Evolutionary conservation across 1,139 yeast species (phyloP).

Genomic region (Eremothecium coryli): DNA sequence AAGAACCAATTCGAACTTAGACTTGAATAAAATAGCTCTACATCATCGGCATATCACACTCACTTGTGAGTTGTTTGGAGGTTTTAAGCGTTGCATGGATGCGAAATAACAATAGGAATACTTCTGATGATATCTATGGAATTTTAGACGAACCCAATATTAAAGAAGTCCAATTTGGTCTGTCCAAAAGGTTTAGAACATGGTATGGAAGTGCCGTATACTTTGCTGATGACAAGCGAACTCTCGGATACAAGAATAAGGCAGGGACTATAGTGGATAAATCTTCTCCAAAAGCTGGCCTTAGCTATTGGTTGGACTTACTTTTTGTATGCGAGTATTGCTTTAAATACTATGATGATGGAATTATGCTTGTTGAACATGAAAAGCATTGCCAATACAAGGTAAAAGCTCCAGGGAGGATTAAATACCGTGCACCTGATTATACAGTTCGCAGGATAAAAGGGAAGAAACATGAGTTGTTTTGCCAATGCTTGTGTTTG

Average conservation of each 20-base stretch:
- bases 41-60: too few relatives aligned
- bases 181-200: slow-evolving; percentile 50
- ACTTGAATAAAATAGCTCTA: too few relatives aligned
- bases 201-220: slow-evolving; percentile 86
- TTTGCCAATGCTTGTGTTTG: slow-evolving; percentile 72
- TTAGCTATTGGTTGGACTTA: slow-evolving; percentile 45
- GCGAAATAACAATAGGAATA: too few relatives aligned
- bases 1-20: too few relatives aligned
- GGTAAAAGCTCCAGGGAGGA: slow-evolving; percentile 49
- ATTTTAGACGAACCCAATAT: slow-evolving; percentile 53
- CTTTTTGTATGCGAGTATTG: slow-evolving; percentile 72
- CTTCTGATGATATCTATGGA: slow-evolving; percentile 52
- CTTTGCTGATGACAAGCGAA: slow-evolving; percentile 35
- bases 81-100: too few relatives aligned
- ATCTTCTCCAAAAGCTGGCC: slow-evolving; percentile 1
- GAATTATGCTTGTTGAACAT: slow-evolving; percentile 37
- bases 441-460: slow-evolving; percentile 54
- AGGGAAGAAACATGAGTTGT: slow-evolving; percentile 54
- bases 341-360: slow-evolving; percentile 60
- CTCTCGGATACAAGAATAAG: slow-evolving; percentile 24
- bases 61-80: too few relatives aligned
- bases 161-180: slow-evolving; percentile 53
- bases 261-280: slow-evolving; percentile 7
- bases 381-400: slow-evolving; percentile 38
- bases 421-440: slow-evolving; percentile 55